Evolutionary conservation across 1,139 yeast genomes (phyloP).

Genomic region (Yamadazyma friedrichii): DNA sequence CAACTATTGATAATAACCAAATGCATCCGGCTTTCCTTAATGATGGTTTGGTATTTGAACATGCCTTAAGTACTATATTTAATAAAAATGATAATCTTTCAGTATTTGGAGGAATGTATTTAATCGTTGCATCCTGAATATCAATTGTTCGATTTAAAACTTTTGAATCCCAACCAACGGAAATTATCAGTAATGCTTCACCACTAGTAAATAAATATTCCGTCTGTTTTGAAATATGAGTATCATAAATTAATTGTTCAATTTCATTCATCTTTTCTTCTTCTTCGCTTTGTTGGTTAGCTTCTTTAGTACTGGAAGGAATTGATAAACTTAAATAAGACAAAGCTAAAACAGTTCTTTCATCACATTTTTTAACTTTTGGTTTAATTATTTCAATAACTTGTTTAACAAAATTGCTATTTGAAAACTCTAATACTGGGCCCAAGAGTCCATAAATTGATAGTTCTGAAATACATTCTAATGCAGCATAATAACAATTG

Average conservation of each 20-base stretch:
- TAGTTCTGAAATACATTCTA: conserved; percentile 54
- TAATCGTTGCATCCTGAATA: conserved; percentile 32
- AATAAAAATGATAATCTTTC: conserved; percentile 39
- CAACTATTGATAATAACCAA: conserved; percentile 81
- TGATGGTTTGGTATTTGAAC: conserved; percentile 69
- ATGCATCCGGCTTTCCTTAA: conserved; percentile 76
- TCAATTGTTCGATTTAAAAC: conserved; percentile 53
- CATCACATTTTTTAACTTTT: conserved; percentile 58
- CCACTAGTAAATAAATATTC: conserved; percentile 79
- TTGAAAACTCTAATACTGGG: conserved; percentile 18
- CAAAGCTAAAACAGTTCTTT: conserved; percentile 55
- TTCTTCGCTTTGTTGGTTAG: conserved; percentile 17
- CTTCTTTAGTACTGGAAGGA: background rate
- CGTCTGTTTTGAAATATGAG: conserved; percentile 65
- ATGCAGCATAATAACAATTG: conserved; percentile 26
- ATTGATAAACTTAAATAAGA: conserved; percentile 48
- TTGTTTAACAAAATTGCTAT: conserved; percentile 17
- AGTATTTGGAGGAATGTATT: conserved; percentile 19
- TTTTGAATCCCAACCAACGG: conserved; percentile 76
- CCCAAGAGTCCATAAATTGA: conserved; percentile 60
- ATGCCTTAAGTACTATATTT: conserved; percentile 47
- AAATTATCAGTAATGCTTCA: conserved; percentile 72
- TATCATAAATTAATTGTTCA: conserved; percentile 51
- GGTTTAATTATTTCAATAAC: conserved; percentile 34
- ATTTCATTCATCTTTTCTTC: conserved; percentile 24